Base-by-base conservation (phyloP, 2,329 filamentous ascomycete species). In the Aphanocladium album region DNA sequence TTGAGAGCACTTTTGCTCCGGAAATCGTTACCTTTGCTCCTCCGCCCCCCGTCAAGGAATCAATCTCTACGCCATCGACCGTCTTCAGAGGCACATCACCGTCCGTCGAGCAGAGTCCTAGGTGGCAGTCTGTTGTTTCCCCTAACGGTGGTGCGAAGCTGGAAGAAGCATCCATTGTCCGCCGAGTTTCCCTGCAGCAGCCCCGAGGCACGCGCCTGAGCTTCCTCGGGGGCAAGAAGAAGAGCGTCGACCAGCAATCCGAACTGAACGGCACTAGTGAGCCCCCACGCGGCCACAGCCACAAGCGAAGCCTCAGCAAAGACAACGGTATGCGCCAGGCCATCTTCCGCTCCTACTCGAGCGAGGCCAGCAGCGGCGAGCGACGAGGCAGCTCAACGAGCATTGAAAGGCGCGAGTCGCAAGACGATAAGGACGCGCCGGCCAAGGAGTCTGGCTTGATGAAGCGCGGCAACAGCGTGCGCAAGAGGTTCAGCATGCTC, bases 401-500 rank as follows among this genome's bases (percentile, higher is more conserved):
- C 50, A 54, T 41, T 1, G 57, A 60, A 25, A 46, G 50, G 17
- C 57, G 57, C 16, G 62, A 68, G 6, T 64, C 64, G 7, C 62
- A 64, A 14, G 64, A 67, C 14, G 67, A 68, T 21, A 64, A 69
- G 11, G 66, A 70, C 50, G 58, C 67, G 23, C 58, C 60, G 0
- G 67, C 69, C 35, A 71, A 69, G 47, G 78, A 74, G 41, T 69
- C 72, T 30, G 73, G 75, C 4, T 69, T 77, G 41, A 71, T 74
- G 60, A 80, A 80, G 68, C 83, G 83, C 57, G 84, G 61, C 30
- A 49, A 83, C 39, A 89, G 86, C 61, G 83, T 96, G 65, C 86
- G 88, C 75, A 93, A 91, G 77, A 78, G 91, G 69, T 79, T 96
- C 65, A 95, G 90, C 71, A 79, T 92, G 68, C 79, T 96, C 69